Percentiles rank a stretch among this genome's conserved stretches.
Evolutionary conservation across 2,329 filamentous ascomycete species (phyloP).

Genomic region (Calycina marina): DNA sequence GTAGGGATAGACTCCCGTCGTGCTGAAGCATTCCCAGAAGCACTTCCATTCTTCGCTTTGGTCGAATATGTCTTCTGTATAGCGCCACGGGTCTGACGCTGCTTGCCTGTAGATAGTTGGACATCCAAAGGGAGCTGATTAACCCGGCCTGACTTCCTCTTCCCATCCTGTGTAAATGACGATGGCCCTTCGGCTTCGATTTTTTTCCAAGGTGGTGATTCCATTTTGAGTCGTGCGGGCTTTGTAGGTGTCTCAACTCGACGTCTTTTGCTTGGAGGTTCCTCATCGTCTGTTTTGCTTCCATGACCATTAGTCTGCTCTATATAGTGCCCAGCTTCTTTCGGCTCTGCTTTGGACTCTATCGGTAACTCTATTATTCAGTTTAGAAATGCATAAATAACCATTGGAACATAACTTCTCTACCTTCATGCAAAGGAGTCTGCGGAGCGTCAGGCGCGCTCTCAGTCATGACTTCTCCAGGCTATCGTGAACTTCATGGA

Average conservation of each 20-base stretch:
- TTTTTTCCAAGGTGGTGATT: constrained; percentile 90
- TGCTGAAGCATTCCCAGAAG: constrained; percentile 11
- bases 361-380: too few relatives aligned
- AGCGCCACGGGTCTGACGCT: constrained; percentile 35
- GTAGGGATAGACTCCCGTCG: constrained; percentile 9
- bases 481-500: constrained; percentile 37
- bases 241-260: constrained; percentile 34
- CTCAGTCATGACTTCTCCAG: constrained; percentile 22
- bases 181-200: constrained; percentile 75
- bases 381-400: too few relatives aligned
- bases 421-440: too few relatives aligned
- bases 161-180: constrained; percentile 62
- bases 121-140: constrained; percentile 40
- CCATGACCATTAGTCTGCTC: constrained; percentile 22
- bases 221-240: constrained; percentile 30
- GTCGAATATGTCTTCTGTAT: constrained; percentile 22
- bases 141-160: constrained; percentile 50
- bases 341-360: too few relatives aligned
- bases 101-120: constrained; percentile 33
- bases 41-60: constrained; percentile 15
- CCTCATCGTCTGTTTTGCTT: constrained; percentile 24
- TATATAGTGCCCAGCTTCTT: neutral
- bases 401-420: too few relatives aligned
- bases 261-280: constrained; percentile 49
- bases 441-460: constrained; percentile 22